These are phyloP conservation scores for Phragmites australis DNA, from an alignment of 176 grass and related monocot genomes.

Conservation along the genomic window DNA sequence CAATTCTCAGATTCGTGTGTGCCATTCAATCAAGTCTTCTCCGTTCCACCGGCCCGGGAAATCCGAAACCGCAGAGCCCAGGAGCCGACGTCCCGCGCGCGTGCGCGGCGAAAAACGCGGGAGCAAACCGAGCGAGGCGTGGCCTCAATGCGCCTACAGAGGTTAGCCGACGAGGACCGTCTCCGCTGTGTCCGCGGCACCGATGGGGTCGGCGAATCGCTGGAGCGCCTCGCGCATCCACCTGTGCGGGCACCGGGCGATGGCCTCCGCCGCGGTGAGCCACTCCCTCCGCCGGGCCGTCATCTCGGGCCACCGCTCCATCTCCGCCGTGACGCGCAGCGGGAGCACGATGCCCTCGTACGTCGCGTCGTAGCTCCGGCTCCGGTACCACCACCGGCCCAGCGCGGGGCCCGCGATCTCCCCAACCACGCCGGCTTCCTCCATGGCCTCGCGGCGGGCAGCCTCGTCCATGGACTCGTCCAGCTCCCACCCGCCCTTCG, in stretches of 20 bases:
- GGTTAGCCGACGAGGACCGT: neutral
- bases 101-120: constrained; percentile 5
- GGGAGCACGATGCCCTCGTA: constrained; percentile 63
- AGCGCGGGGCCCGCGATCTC: constrained; percentile 29
- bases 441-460: constrained; percentile 55
- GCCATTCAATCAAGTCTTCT: neutral
- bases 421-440: constrained; percentile 69
- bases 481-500: constrained; percentile 77
- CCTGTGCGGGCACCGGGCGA: constrained; percentile 27
- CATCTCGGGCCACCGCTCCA: constrained; percentile 69
- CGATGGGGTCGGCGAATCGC: constrained; percentile 18
- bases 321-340: constrained; percentile 54
- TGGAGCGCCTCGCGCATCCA: constrained; percentile 51
- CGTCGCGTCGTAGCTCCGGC: constrained; percentile 48
- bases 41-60: neutral
- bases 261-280: constrained; percentile 40
- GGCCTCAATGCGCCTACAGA: too few relatives aligned
- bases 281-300: constrained; percentile 34
- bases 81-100: neutral
- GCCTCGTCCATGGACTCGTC: constrained; percentile 71
- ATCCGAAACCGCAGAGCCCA: neutral
- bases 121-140: neutral
- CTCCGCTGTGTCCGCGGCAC: neutral
- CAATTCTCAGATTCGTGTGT: neutral
- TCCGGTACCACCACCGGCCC: constrained; percentile 55